Base-by-base conservation (phyloP, 805 yeast genomes). In the Debaryomyces castellii region DNA sequence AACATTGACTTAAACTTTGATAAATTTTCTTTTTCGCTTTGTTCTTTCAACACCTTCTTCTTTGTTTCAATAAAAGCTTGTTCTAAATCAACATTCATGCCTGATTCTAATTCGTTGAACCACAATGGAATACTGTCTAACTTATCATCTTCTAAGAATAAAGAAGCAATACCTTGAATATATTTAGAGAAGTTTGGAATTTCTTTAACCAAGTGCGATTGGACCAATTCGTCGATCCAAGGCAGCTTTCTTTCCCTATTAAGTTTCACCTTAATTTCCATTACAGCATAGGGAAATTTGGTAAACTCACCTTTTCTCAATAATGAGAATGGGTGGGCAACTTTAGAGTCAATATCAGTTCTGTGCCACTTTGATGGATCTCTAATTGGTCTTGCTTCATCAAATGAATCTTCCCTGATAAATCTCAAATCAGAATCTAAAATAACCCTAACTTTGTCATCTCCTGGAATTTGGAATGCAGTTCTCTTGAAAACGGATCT, bases 391-490 rank as follows among this genome's bases (percentile, higher is more conserved):
- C 91, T 79, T 51, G 81, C 83, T 38, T 76, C 68, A 64, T 91
- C 96, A 60, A 92, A 86, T 0, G 92, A 69, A 63, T 92, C 98
- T 63, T 92, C 99, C 57, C 98, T 81, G 50, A 92, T 84, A 61
- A 88, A 91, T 43, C 84, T 61, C 46, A 94, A 81, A 63, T 94
- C 94, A 12, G 95, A 85, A 67, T 92, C 98, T 51, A 92, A 88
- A 37, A 88, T 84, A 49, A 94, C 83, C 63, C 98, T 83, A 32
- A 91, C 85, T 59, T 92, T 81, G 63, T 91, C 95, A 63, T 94
- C 98, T 47, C 97, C 97, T 2, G 99, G 99, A 57, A 92, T 92
- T 74, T 92, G 97, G 74, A 94, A 92, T 2, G 98, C 98, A 5
- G 96, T 88, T 66, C 98, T 80, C 35, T 89, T 87, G 70, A 88